These are phyloP conservation scores for Fusarium mexicanum DNA, from an alignment of 2,329 filamentous ascomycete genomes.

Conservation along the genomic window DNA sequence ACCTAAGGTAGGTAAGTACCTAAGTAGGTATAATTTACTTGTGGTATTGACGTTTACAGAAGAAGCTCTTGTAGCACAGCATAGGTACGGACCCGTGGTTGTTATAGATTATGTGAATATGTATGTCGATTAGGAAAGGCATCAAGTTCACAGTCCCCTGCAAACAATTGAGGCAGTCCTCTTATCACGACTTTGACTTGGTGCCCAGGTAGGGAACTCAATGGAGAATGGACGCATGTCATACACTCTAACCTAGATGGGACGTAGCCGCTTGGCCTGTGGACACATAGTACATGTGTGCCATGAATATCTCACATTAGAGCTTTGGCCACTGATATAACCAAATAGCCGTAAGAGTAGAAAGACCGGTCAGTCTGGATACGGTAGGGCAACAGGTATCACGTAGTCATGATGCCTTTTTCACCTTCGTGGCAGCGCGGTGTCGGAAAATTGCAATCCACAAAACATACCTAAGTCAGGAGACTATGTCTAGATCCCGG, in stretches of 20 bases:
- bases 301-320: constrained; percentile 24
- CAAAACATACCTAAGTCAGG: constrained; percentile 18
- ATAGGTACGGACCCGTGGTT: neutral
- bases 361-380: neutral
- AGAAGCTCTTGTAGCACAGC: neutral
- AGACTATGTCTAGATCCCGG: constrained; percentile 22
- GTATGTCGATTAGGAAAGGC: neutral
- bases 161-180: constrained; percentile 11
- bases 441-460: constrained; percentile 23
- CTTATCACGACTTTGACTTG: neutral
- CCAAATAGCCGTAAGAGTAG: neutral
- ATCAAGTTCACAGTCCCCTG: neutral
- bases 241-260: constrained; percentile 28
- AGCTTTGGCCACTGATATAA: neutral
- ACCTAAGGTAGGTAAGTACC: neutral
- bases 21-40: neutral
- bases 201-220: constrained; percentile 9
- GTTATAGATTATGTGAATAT: neutral
- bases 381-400: neutral
- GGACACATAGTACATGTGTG: neutral
- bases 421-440: constrained; percentile 17
- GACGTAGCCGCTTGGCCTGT: constrained; percentile 33
- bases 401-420: constrained; percentile 14
- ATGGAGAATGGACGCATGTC: constrained; percentile 20
- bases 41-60: neutral